Percentiles rank a stretch among this genome's conserved stretches.
Evolutionary conservation across 495 filamentous ascomycete species (phyloP).

Genomic region (Astrothelium macrocarpum): DNA sequence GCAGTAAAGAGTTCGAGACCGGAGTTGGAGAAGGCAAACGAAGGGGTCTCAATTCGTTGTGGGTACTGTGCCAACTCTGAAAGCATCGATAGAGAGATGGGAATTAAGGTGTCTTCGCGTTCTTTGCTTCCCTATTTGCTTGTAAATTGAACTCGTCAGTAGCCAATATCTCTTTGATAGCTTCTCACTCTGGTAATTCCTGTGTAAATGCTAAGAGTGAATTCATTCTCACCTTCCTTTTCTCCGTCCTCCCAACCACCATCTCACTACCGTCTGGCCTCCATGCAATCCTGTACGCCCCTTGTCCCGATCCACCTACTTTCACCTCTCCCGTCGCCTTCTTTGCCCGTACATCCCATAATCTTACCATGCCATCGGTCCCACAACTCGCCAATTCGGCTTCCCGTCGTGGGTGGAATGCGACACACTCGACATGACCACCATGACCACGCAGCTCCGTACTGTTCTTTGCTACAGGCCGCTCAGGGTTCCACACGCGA

Average conservation of each 20-base stretch:
- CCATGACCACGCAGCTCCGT: conserved; percentile 60
- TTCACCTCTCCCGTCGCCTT: conserved; percentile 67
- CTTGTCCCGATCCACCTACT: conserved; percentile 60
- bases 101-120: conserved; percentile 62
- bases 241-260: conserved; percentile 76
- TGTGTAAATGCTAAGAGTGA: no score
- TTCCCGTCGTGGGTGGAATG: conserved; percentile 83
- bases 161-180: not conserved
- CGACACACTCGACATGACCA: conserved; percentile 70
- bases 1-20: conserved; percentile 68
- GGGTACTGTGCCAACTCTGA: conserved; percentile 51
- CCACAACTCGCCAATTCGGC: conserved; percentile 81
- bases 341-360: conserved; percentile 90
- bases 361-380: conserved; percentile 71
- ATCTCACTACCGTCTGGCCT: conserved; percentile 74
- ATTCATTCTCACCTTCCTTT: conserved; percentile 2
- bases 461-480: conserved; percentile 16
- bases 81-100: conserved; percentile 35
- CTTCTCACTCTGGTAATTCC: no score
- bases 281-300: conserved; percentile 67
- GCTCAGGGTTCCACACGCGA: conserved; percentile 25
- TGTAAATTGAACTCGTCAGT: not conserved
- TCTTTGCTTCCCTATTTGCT: not conserved
- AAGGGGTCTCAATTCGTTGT: conserved; percentile 69
- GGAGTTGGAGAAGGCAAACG: conserved; percentile 69